Evolutionary conservation across 2,329 filamentous ascomycete species (phyloP).

Genomic region (Juglanconis juglandina): DNA sequence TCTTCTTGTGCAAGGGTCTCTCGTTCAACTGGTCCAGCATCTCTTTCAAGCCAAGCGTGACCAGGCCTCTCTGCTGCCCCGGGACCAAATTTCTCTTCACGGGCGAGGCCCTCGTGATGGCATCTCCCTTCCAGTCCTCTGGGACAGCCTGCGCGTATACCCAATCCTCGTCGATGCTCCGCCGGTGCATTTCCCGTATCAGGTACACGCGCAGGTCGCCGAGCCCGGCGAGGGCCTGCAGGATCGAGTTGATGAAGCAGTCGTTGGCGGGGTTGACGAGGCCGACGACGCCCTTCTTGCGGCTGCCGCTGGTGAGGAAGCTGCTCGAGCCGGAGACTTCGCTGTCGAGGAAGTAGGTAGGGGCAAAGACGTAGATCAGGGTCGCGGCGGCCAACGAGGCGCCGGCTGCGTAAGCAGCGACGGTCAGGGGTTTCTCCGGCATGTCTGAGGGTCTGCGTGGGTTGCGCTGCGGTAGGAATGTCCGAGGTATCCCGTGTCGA

Average conservation of each 20-base stretch:
- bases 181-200: constrained; percentile 84
- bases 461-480: neutral
- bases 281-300: constrained; percentile 86
- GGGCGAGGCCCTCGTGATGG: constrained; percentile 18
- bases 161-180: constrained; percentile 72
- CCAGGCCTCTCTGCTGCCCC: constrained; percentile 73
- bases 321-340: constrained; percentile 44
- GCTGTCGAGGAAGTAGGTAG: constrained; percentile 92
- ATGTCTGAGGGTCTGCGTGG: constrained; percentile 41
- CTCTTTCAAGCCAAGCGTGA: constrained; percentile 85
- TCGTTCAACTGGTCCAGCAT: constrained; percentile 92
- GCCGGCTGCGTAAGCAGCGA: constrained; percentile 90
- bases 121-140: constrained; percentile 25
- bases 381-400: constrained; percentile 93
- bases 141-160: constrained; percentile 67
- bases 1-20: constrained; percentile 88
- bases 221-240: constrained; percentile 88
- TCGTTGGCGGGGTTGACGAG: constrained; percentile 90
- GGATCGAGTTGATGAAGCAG: constrained; percentile 93
- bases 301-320: constrained; percentile 29
- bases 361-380: constrained; percentile 93
- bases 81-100: constrained; percentile 46
- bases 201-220: constrained; percentile 87
- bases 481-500: neutral
- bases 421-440: constrained; percentile 78